These are phyloP conservation scores for Tricholoma matsutake DNA, from an alignment of 768 basidiomycete genomes.

Conservation along the genomic window DNA sequence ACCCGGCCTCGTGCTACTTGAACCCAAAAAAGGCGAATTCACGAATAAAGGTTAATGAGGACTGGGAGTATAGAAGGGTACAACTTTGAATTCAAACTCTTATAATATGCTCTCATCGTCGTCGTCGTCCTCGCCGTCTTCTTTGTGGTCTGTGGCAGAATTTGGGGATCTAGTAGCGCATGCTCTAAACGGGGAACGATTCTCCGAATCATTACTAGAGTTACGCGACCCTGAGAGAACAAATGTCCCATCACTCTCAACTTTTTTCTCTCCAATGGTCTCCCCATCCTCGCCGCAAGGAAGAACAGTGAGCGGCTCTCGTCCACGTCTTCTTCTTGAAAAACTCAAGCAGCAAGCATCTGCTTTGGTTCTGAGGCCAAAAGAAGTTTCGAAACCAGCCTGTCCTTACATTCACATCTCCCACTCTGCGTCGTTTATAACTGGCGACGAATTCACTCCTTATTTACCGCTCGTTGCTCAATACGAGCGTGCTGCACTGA, in stretches of 20 bases:
- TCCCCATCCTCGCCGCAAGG: background rate
- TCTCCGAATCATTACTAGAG: conserved; percentile 16
- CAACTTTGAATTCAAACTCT: no score
- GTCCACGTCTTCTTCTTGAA: conserved; percentile 14
- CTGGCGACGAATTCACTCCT: conserved; percentile 7
- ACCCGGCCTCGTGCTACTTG: no score
- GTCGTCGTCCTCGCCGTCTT: conserved; percentile 10
- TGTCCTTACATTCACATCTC: conserved; percentile 5
- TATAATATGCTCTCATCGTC: background rate
- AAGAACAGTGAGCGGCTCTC: background rate
- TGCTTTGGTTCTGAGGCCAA: conserved; percentile 11
- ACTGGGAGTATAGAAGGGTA: no score
- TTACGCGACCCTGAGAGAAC: conserved; percentile 12
- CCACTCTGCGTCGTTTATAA: background rate
- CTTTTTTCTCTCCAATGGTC: background rate
- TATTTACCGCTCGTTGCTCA: conserved; percentile 15
- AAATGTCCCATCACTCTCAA: background rate
- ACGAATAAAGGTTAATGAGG: no score
- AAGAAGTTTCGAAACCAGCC: conserved; percentile 1
- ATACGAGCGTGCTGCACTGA: conserved; percentile 10
- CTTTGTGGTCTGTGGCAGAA: conserved; percentile 12
- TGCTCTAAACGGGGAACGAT: conserved; percentile 15
- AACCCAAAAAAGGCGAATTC: no score
- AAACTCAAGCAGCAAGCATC: conserved; percentile 20
- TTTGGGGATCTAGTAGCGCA: conserved; percentile 20